Base-by-base conservation (phyloP, 805 yeast species). In the Metschnikowia colocasiae region DNA sequence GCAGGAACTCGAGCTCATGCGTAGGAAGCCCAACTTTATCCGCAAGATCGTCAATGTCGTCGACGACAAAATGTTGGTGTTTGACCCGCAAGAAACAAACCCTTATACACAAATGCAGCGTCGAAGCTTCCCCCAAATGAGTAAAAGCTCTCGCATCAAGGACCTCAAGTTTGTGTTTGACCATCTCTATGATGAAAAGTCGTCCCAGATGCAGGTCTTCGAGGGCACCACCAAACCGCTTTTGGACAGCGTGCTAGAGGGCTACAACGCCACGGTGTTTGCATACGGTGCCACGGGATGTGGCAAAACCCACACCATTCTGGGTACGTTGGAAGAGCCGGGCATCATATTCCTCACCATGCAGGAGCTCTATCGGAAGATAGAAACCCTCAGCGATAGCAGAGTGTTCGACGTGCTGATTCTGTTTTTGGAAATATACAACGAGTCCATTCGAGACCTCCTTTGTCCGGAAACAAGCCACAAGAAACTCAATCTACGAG, bases 211-310 rank as follows among this genome's bases (percentile, higher is more conserved):
- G 8, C 83, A 84, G 6, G 87, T 91, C 0, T 91, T 80, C 59
- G 60, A 68, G 22, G 63, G 65, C 26, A 87, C 96, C 0, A 80
- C 95, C 0, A 70, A 74, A 43, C 92, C 95, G 0, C 68, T 89
- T 40, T 69, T 91, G 6, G 88, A 83, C 50, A 77, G 83, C 33
- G 82, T 89, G 0, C 63, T 91, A 35, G 94, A 87, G 51, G 98
- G 97, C 0, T 87, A 72, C 65, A 90, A 92, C 62, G 84, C 96
- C 5, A 89, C 97, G 0, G 88, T 91, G 0, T 91, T 91, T 70
- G 97, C 98, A 0, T 91, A 91, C 62, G 98, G 98, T 1, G 95
- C 98, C 25, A 91, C 98, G 0, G 98, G 98, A 0, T 91, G 97
- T 64, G 98, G 98, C n/a, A 91, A 91, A 61, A 91, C 97, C 0